phyloP scores from a whole-genome alignment of 371 early-diverging fungal species.

The Apophysomyces elegans region DNA sequence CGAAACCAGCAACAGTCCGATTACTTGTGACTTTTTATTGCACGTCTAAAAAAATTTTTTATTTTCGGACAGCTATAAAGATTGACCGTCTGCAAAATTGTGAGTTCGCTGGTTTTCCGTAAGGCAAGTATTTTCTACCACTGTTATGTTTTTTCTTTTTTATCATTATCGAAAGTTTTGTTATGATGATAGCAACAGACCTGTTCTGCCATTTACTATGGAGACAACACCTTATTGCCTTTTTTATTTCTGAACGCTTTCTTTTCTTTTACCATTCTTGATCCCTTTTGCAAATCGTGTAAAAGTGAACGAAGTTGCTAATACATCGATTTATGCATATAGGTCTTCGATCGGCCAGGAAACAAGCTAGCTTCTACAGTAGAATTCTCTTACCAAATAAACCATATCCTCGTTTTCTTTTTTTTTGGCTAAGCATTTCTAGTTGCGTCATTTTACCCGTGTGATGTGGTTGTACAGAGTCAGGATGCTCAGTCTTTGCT shows the following conservation, averaged over 20 bases:
- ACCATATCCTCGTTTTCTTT: background rate
- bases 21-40: too few species aligned
- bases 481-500: too few species aligned
- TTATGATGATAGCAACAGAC: slow-evolving; percentile 8
- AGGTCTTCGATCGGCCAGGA: background rate
- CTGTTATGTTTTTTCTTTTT: background rate
- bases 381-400: background rate
- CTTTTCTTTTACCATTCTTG: background rate
- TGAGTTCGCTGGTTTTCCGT: background rate
- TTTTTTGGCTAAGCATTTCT: background rate
- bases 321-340: background rate
- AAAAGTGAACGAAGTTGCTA: background rate
- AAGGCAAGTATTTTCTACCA: slow-evolving; percentile 8
- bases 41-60: too few species aligned
- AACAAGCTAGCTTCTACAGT: background rate
- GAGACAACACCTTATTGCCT: slow-evolving; percentile 8
- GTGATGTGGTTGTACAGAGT: background rate
- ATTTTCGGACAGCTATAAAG: too few species aligned
- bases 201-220: slow-evolving; percentile 12
- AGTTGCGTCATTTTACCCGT: background rate
- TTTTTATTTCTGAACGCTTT: slow-evolving; percentile 1
- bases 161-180: background rate
- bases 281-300: background rate
- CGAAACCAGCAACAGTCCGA: too few species aligned
- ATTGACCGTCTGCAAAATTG: too few species aligned